phyloP scores from a whole-genome alignment of 164 flowering plant genomes.

The Kalanchoe fedtschenkoi region DNA sequence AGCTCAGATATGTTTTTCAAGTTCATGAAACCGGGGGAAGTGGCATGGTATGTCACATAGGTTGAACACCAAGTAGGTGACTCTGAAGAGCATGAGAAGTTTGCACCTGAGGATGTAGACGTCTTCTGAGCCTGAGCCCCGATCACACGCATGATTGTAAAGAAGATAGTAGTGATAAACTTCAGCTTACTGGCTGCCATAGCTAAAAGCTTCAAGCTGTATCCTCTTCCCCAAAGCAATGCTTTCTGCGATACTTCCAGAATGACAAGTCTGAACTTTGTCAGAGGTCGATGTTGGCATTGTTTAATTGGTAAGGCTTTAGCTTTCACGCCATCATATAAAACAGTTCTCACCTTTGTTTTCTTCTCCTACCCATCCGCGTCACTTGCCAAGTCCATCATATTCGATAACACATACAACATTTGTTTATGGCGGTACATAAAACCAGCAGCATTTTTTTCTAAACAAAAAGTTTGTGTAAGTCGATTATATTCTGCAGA shows the following conservation, averaged over 20 bases:
- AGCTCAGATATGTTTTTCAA: conserved; percentile 36
- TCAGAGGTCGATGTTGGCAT: too few relatives aligned
- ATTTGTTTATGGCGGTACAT: neutral
- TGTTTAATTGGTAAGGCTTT: neutral
- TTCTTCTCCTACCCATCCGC: neutral
- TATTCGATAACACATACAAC: neutral
- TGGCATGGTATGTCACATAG: conserved; percentile 37
- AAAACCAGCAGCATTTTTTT: neutral
- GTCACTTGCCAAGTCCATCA: neutral
- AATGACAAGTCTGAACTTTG: too few relatives aligned
- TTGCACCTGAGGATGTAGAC: conserved; percentile 18
- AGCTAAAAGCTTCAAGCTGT: neutral
- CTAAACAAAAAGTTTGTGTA: neutral
- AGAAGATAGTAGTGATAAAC: neutral
- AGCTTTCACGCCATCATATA: neutral
- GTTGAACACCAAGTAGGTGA: conserved; percentile 29
- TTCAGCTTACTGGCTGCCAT: neutral
- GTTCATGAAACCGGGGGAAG: conserved; percentile 23
- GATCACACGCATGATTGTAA: neutral
- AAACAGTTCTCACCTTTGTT: neutral
- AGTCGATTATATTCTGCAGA: neutral
- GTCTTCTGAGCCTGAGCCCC: conserved; percentile 1
- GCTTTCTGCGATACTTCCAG: neutral
- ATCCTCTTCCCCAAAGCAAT: neutral
- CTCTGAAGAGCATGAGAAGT: conserved; percentile 31